phyloP scores from a whole-genome alignment of 225 moss, liverwort and hornwort species.

The Antitrichia curtipendula region DNA sequence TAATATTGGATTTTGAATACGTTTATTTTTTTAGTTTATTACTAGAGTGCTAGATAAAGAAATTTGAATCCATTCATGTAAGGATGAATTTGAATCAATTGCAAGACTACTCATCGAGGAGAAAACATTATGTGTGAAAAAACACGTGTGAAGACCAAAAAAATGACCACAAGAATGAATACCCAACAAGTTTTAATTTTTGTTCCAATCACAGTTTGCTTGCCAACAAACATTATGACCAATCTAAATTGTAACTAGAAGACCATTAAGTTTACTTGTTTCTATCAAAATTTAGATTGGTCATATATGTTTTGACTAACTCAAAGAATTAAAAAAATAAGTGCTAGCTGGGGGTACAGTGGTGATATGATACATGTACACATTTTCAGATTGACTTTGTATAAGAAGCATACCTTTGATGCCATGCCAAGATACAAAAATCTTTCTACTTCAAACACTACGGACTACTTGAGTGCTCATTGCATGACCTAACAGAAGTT shows the following conservation, averaged over 20 bases:
- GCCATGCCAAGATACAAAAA: neutral
- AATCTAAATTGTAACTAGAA: neutral
- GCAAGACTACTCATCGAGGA: neutral
- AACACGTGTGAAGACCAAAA: neutral
- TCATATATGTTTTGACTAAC: neutral
- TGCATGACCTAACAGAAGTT: neutral
- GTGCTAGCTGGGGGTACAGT: neutral
- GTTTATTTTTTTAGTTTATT: neutral
- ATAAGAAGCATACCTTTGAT: neutral
- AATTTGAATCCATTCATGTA: too few species aligned
- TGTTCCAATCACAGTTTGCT: neutral
- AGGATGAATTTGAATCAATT: neutral
- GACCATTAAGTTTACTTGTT: neutral
- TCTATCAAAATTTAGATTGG: neutral
- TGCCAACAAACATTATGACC: neutral
- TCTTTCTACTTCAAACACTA: neutral
- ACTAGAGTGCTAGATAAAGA: neutral
- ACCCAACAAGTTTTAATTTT: neutral
- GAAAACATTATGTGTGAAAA: neutral
- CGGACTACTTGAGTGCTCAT: rapidly evolving
- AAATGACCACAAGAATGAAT: neutral
- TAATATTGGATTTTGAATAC: neutral
- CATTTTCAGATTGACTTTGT: neutral
- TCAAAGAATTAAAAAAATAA: rapidly evolving
- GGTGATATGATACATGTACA: neutral